Base-by-base conservation (phyloP, 345 rosid genomes). In the Physaria fendleri region DNA sequence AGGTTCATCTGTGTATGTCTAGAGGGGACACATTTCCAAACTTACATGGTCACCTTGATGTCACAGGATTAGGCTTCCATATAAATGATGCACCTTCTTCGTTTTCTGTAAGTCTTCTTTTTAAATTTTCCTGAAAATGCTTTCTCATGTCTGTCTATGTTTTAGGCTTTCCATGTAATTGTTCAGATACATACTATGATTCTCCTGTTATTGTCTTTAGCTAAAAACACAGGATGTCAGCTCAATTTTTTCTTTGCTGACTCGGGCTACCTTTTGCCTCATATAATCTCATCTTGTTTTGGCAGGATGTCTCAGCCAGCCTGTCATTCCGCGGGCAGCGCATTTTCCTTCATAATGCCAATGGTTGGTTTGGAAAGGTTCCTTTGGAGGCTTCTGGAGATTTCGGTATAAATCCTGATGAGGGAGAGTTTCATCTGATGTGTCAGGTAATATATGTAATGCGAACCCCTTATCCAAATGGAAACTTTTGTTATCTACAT, bases 381-480 rank as follows among this genome's bases (percentile, higher is more conserved):
- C 98, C 98, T 29, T 76, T 92, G 60, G 98, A 92, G 81, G 95
- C 95, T 78, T 92, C 98, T 65, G 96, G 98, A 75, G 93, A 88
- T 79, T 84, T 88, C 66, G 98, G 98, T 46, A 88, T 92, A 58
- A 90, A 92, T 77, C 98, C 98, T 18, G 93, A 88, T 78, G 98
- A 92, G 39, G 98, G 98, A 60, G 95, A 92, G 81, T 92, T 85
- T 76, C 98, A 92, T 62, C 72, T 92, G 18, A 92, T 92, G 98
- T 92, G 98, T 71, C 98, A 92, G 90, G 98, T 84, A 77, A 62
- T 9, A 49, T 62, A 24, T 62, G 10, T 23, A 56, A 40, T 63
- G 41, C 18, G 43, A 40, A 22, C 14, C 52, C 22, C n/a, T 27
- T 5, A 35, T 52, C 10, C 24, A 23, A 29, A 42, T 44, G 10